A percentile compares a stretch with the other conserved stretches of the same genome.
phyloP scores from a whole-genome alignment of 306 rosid genomes.

The Arachis stenosperma region DNA sequence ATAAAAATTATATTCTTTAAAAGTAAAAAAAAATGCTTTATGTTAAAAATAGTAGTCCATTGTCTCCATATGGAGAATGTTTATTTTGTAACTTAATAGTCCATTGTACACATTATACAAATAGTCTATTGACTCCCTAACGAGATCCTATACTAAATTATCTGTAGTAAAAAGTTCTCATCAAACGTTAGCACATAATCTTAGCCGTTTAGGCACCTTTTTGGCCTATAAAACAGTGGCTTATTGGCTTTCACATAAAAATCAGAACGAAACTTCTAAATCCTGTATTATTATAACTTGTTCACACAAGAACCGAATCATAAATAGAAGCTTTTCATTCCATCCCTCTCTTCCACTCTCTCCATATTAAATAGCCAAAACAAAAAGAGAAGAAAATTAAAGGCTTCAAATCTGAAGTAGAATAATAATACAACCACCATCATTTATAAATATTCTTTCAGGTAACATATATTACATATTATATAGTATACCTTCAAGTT shows the following conservation, averaged over 20 bases:
- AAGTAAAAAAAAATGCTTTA: no score
- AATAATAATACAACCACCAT: background rate
- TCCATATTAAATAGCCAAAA: background rate
- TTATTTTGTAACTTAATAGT: no score
- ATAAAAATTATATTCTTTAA: no score
- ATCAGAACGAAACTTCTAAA: slow-evolving; percentile 51
- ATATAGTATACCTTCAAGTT: background rate
- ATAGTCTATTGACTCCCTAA: no score
- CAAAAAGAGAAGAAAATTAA: background rate
- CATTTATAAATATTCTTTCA: background rate
- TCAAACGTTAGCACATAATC: background rate
- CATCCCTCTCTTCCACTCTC: slow-evolving; percentile 31
- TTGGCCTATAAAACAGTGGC: slow-evolving; percentile 51
- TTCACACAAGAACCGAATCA: slow-evolving; percentile 53
- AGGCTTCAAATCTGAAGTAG: slow-evolving; percentile 19
- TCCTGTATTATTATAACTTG: slow-evolving; percentile 42
- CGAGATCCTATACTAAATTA: no score
- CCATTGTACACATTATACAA: no score
- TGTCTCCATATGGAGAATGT: no score
- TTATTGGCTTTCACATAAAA: slow-evolving; percentile 35
- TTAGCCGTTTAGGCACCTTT: slow-evolving; percentile 45
- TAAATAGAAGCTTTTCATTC: slow-evolving; percentile 3
- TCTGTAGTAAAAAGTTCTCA: no score
- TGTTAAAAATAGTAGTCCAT: no score
- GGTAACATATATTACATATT: no score